These are phyloP conservation scores for Ajuga reptans DNA, from an alignment of 305 asterid genomes.

Conservation along the genomic window DNA sequence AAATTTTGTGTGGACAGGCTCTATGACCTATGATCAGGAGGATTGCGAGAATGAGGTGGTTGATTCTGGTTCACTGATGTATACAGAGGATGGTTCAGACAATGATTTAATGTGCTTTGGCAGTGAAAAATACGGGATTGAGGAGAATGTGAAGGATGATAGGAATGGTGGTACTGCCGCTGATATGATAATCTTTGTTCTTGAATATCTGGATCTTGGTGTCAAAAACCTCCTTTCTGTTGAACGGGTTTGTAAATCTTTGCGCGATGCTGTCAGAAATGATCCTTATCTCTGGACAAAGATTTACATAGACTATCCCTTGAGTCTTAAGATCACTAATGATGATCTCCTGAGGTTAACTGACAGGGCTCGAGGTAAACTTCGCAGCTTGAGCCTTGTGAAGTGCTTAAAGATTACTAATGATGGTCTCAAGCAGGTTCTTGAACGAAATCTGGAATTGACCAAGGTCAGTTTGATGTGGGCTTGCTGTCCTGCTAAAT, in stretches of 20 bases:
- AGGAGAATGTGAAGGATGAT: slow-evolving; percentile 18
- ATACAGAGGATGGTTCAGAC: slow-evolving; percentile 23
- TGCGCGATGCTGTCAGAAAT: slow-evolving; percentile 45
- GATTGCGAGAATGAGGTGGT: slow-evolving; percentile 18
- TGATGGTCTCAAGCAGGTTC: slow-evolving; percentile 46
- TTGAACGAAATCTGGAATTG: slow-evolving; percentile 43
- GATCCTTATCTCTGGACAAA: slow-evolving; percentile 72
- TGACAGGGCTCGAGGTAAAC: slow-evolving; percentile 61
- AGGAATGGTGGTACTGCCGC: slow-evolving; percentile 32
- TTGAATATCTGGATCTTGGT: slow-evolving; percentile 50
- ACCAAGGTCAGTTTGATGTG: slow-evolving; percentile 43
- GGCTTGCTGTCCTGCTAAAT: background rate
- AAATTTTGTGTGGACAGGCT: slow-evolving; percentile 36
- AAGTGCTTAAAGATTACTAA: slow-evolving; percentile 49
- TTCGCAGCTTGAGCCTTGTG: slow-evolving; percentile 48
- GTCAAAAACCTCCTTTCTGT: slow-evolving; percentile 54
- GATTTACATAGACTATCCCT: slow-evolving; percentile 38
- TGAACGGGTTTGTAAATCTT: slow-evolving; percentile 63
- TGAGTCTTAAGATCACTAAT: slow-evolving; percentile 38
- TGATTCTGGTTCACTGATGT: slow-evolving; percentile 17
- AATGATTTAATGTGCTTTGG: slow-evolving; percentile 41
- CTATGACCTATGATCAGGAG: slow-evolving; percentile 30
- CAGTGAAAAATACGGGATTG: slow-evolving; percentile 35
- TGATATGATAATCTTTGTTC: slow-evolving; percentile 48
- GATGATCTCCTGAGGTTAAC: slow-evolving; percentile 51